These are phyloP conservation scores for Metschnikowia similis DNA, from an alignment of 805 yeast genomes.

Conservation along the genomic window DNA sequence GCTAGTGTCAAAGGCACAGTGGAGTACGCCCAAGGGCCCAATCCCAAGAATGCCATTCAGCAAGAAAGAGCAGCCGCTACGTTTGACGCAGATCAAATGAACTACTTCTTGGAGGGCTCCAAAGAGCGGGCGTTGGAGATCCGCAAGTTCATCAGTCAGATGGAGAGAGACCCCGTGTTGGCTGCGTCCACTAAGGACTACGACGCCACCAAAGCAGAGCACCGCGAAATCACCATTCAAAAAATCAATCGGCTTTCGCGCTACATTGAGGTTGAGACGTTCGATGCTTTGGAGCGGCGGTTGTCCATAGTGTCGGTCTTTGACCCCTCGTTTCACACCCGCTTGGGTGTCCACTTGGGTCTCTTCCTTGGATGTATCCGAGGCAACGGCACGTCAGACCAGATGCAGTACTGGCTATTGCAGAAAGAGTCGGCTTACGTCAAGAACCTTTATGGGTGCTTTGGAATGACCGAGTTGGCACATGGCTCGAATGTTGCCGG, in stretches of 20 bases:
- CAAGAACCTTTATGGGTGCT: conserved; percentile 59
- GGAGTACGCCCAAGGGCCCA: conserved; percentile 22
- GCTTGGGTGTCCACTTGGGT: conserved; percentile 86
- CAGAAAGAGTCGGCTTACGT: conserved; percentile 59
- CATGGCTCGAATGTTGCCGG: conserved; percentile 85
- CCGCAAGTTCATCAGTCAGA: conserved; percentile 49
- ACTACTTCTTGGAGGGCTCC: conserved; percentile 55
- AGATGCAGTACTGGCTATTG: conserved; percentile 76
- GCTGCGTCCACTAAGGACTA: conserved; percentile 51
- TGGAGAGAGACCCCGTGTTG: conserved; percentile 65
- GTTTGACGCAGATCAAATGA: conserved; percentile 37
- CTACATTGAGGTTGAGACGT: conserved; percentile 51
- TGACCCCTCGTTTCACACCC: conserved; percentile 78
- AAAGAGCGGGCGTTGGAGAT: conserved; percentile 38
- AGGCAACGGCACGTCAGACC: conserved; percentile 86
- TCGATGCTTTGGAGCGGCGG: conserved; percentile 52
- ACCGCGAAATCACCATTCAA: conserved; percentile 55
- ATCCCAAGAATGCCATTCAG: conserved; percentile 32
- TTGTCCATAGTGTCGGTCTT: conserved; percentile 55
- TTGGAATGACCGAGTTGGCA: conserved; percentile 63
- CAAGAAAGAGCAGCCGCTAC: conserved; percentile 43
- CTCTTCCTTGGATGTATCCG: conserved; percentile 74
- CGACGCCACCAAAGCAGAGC: conserved; percentile 52
- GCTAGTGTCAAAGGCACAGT: conserved; percentile 14
- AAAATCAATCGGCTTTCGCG: conserved; percentile 59